These are phyloP conservation scores for Rubus idaeus DNA, from an alignment of 306 rosid species.

Conservation along the genomic window DNA sequence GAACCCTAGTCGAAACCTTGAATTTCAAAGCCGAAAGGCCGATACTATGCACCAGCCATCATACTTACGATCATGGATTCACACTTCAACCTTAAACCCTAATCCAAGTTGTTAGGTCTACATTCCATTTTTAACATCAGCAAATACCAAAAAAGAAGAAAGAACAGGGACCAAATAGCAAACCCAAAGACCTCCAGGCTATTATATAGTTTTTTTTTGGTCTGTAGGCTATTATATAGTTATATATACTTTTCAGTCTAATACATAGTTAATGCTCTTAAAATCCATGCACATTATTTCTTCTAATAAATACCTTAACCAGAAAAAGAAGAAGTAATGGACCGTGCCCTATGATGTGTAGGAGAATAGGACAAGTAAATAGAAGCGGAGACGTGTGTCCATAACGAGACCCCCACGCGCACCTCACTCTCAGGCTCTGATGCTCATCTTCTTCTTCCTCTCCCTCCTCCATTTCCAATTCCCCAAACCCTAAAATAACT, in stretches of 20 bases:
- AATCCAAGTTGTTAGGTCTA: not conserved
- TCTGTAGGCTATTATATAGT: too few relatives aligned
- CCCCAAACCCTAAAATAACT: not conserved
- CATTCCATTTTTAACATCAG: not conserved
- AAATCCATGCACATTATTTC: not conserved
- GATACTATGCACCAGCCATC: not conserved
- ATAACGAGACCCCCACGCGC: slow-evolving; percentile 8
- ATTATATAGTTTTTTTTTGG: too few relatives aligned
- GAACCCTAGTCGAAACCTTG: not conserved
- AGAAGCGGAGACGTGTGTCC: slow-evolving; percentile 5
- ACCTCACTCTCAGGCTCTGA: not conserved
- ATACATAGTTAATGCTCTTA: not conserved
- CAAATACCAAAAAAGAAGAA: not conserved
- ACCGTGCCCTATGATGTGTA: not conserved
- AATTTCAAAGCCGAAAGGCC: not conserved
- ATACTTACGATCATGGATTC: not conserved
- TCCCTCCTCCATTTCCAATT: not conserved
- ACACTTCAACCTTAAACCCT: not conserved
- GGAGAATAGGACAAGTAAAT: slow-evolving; percentile 1
- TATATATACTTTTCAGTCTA: too few relatives aligned
- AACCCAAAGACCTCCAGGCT: not conserved
- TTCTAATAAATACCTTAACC: not conserved
- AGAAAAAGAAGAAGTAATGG: not conserved
- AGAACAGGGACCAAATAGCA: not conserved
- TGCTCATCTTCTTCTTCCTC: not conserved